Conservation (phyloP, 345 rosid genomes). For the rapeseed (Brassica napus) region DNA sequence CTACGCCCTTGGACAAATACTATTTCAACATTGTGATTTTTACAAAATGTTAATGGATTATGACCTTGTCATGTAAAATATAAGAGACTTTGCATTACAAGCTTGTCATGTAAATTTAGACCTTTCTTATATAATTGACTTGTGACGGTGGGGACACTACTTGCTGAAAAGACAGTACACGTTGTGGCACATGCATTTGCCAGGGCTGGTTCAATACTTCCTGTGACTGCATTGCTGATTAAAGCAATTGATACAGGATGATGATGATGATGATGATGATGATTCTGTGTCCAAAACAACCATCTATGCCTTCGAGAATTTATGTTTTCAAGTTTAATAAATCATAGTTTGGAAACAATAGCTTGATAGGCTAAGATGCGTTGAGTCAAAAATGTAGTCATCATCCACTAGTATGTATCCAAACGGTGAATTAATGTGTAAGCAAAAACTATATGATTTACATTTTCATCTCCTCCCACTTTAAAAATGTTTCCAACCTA, state of each 20-base stretch:
- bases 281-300: slow-evolving; percentile 50
- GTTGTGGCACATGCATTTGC: slow-evolving; percentile 62
- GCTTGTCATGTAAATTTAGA: not conserved
- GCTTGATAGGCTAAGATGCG: not conserved
- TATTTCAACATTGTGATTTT: not conserved
- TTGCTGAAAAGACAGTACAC: slow-evolving; percentile 56
- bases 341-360: not conserved
- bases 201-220: slow-evolving; percentile 51
- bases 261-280: slow-evolving; percentile 17
- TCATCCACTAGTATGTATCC: not conserved
- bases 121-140: slow-evolving; percentile 42
- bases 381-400: not conserved
- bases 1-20: not conserved
- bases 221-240: slow-evolving; percentile 55
- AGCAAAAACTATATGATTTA: not conserved
- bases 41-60: not conserved
- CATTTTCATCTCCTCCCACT: not conserved
- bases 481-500: not conserved
- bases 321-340: not conserved
- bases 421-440: not conserved
- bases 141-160: slow-evolving; percentile 52
- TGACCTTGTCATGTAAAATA: not conserved
- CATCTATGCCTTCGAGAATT: slow-evolving; percentile 35
- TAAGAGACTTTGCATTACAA: not conserved
- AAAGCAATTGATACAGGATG: slow-evolving; percentile 50